Evolutionary conservation across 495 filamentous ascomycete species (phyloP), one percentile per base, ranked within the genome.

Genomic region (Penicillium pulvis): DNA sequence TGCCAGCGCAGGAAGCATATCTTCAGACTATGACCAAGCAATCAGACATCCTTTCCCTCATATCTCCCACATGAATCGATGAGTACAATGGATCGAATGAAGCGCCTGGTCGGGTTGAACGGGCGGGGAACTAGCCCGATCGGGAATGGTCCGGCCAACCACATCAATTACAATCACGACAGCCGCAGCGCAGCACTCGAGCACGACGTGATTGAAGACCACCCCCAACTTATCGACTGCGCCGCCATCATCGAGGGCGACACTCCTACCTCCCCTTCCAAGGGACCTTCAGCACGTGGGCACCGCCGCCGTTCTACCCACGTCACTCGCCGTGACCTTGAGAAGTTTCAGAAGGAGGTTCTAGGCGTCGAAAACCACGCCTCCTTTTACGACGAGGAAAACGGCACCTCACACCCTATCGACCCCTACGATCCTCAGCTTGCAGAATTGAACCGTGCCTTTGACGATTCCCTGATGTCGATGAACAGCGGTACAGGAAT

Each of bases 281-380:
- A 73, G 68, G 67, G 71, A 70, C 63, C 71, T 53, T 78, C 69
- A 58, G 67, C 75, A 47, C 75, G 74, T 72, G 74, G 75, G 66
- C 75, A 78, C 59, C 75, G 75, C 60, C 75, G 75, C 69, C 75
- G 75, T 62, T 75, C 75, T 57, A 78, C 75, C 65, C 75, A 75
- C 74, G 74, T 78, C 53, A 73, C 68, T 66, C 71, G 66, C 55
- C 69, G 68, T 59, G 75, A 78, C 73, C 72, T 78, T 65, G 71
- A 75, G 61, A 73, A 72, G 63, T 78, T 78, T 62, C 69, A 71
- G 62, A 71, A 70, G 61, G 75, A 78, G 60, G 69, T 78, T 43
- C 48, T 78, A 50, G 75, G 72, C 55, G 66, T 75, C 44, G 67
- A 75, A 60, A 64, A 65, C 53, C 64, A 61, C 70, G 52, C 61